Percentiles rank a stretch among this genome's conserved stretches.
Conservation (phyloP, 345 rosid species). For the Geranium rotundifolium region DNA sequence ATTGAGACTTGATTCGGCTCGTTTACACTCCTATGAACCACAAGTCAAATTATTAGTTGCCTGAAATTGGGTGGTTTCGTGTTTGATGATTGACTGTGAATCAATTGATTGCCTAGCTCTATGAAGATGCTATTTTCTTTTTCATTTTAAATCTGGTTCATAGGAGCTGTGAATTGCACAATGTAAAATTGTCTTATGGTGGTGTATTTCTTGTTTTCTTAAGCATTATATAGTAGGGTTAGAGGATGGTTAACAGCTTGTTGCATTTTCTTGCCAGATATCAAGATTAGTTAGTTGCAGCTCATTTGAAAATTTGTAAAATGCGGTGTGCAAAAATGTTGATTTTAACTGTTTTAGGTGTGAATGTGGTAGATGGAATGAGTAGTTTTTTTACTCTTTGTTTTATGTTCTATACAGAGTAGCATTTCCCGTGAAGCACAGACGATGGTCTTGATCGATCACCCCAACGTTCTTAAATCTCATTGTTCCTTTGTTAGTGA, state of each 20-base stretch:
- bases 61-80: background rate
- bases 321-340: background rate
- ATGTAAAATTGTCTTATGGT: background rate
- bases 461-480: conserved; percentile 83
- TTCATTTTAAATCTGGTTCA: too few species aligned
- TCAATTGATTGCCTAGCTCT: background rate
- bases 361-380: background rate
- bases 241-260: background rate
- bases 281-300: too few species aligned
- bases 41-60: too few species aligned
- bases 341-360: background rate
- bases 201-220: background rate
- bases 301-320: background rate
- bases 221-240: too few species aligned
- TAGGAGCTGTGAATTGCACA: too few species aligned
- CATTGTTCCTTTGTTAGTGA: conserved; percentile 88
- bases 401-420: conserved; percentile 26
- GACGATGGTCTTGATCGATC: conserved; percentile 87
- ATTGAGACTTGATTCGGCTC: too few species aligned
- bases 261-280: too few species aligned
- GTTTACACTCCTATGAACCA: too few species aligned
- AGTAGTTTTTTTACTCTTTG: background rate
- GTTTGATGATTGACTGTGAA: background rate
- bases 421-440: conserved; percentile 89
- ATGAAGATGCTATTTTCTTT: background rate